A percentile compares a stretch with the other conserved stretches of the same genome.
Evolutionary conservation across 441 rosid genomes (phyloP).

Genomic region (Erodium moschatum): DNA sequence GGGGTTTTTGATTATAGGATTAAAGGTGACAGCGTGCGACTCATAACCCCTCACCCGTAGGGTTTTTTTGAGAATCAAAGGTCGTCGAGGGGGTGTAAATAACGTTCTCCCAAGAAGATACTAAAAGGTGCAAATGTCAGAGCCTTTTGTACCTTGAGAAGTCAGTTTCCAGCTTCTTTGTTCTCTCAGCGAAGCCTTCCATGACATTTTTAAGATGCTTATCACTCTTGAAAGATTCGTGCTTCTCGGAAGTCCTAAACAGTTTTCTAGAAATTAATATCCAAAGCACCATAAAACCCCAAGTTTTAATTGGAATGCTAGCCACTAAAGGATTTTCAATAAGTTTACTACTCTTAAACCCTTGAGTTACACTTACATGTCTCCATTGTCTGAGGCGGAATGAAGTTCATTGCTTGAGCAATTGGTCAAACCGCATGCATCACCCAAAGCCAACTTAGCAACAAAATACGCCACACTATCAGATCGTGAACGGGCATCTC

Average conservation of each 20-base stretch:
- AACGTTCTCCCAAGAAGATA: no score
- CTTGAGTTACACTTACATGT: conserved; percentile 33
- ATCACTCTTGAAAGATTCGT: conserved; percentile 31
- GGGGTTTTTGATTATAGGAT: no score
- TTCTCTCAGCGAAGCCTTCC: conserved; percentile 49
- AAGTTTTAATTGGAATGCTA: neutral
- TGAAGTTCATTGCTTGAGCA: conserved; percentile 22
- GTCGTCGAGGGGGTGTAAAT: no score
- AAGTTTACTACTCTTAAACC: neutral
- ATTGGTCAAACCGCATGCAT: conserved; percentile 42
- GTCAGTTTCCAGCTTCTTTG: conserved; percentile 50
- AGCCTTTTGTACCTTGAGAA: conserved; percentile 35
- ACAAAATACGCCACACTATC: conserved; percentile 44
- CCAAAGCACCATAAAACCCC: conserved; percentile 5
- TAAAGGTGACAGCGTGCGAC: no score
- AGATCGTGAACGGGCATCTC: conserved; percentile 39
- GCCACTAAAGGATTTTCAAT: neutral
- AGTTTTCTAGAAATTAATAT: conserved; percentile 6
- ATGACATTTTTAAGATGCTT: conserved; percentile 35
- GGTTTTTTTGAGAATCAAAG: no score
- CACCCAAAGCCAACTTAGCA: conserved; percentile 52
- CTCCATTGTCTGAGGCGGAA: conserved; percentile 20
- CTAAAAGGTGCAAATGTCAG: neutral
- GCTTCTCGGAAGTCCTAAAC: conserved; percentile 37
- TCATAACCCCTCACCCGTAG: no score